Base-by-base conservation (phyloP, 495 filamentous ascomycete genomes). In the Penicillium dipodomyicola region DNA sequence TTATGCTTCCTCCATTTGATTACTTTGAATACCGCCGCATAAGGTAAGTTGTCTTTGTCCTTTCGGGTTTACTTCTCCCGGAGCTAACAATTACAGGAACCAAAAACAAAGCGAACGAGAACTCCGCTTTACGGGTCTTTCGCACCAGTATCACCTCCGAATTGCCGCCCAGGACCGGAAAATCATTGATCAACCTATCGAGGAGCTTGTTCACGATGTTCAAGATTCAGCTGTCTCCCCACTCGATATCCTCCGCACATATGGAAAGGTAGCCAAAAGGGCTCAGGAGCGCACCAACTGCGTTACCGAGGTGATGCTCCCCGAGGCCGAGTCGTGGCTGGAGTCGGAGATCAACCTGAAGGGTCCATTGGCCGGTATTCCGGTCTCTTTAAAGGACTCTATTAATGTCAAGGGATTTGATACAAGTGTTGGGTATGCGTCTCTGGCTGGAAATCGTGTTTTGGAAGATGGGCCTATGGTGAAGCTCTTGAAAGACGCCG, bases 211-310 rank as follows among this genome's bases (percentile, higher is more conserved):
- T 4, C 71, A 84, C 43, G 83, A 86, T 72, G 87, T 98, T 15
- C 90, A 95, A 30, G 77, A 82, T 9, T 76, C 83, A 22, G 70
- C 77, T n/a, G 70, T 85, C 41, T 74, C 82, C 4, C 85, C 91
- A 0, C 70, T 87, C 27, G 85, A 92, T 54, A 82, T 98, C 29
- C 84, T 98, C 14, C 85, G 77, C 53, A 85, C 91, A n/a, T 98
- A 96, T 65, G 91, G 91, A 64, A 96, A 95, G 72, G 82, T 92
- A 11, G 89, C 93, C 2, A 71, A 96, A 33, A 85, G 84, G 60
- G 94, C 92, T 6, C 94, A 97, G 49, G 77, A 84, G 45, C 86
- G 88, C 70, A 96, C 92, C 0, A 97, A 96, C 71, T 96, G 91
- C 61, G 72, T 96, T 5, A 98, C 94, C 0, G 94, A 98, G 75